Conservation (phyloP, 1,284 basidiomycete species). For the Naganishia albida region DNA sequence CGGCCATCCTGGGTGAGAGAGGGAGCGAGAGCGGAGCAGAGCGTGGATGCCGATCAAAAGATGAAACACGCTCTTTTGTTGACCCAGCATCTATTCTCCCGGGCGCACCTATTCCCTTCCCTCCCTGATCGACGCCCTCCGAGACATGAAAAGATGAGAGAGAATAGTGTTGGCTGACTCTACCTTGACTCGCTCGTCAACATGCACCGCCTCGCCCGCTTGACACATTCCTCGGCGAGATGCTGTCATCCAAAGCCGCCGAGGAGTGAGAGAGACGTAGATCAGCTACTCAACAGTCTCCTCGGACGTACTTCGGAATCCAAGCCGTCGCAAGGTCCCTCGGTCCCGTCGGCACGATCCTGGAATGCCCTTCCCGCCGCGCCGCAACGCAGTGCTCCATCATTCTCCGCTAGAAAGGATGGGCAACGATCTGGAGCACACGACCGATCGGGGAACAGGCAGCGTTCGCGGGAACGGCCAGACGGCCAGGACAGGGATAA, state of each 20-base stretch:
- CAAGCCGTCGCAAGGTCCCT: not conserved
- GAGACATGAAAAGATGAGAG: constrained; percentile 6
- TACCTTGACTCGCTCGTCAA: not conserved
- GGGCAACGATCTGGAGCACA: not conserved
- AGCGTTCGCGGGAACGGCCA: not conserved
- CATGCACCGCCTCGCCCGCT: constrained; percentile 19
- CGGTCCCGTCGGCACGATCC: not conserved
- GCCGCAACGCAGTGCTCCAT: not conserved
- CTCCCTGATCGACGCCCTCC: not conserved
- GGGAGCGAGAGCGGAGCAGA: not conserved
- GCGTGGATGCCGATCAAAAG: too few species aligned
- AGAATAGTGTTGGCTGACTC: not conserved
- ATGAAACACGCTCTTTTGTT: too few species aligned
- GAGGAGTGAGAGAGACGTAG: not conserved
- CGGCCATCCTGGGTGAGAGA: not conserved
- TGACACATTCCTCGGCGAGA: constrained; percentile 4
- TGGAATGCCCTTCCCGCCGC: not conserved
- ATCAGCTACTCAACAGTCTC: constrained; percentile 10
- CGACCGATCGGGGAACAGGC: not conserved
- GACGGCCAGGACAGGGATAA: constrained; percentile 1
- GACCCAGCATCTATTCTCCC: not conserved
- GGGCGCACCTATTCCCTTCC: not conserved
- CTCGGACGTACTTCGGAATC: constrained; percentile 1
- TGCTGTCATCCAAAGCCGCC: not conserved
- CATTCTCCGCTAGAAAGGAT: constrained; percentile 5